These are phyloP conservation scores for Puccinellia tenuiflora DNA, from an alignment of 176 grass and related monocot species.

Conservation along the genomic window DNA sequence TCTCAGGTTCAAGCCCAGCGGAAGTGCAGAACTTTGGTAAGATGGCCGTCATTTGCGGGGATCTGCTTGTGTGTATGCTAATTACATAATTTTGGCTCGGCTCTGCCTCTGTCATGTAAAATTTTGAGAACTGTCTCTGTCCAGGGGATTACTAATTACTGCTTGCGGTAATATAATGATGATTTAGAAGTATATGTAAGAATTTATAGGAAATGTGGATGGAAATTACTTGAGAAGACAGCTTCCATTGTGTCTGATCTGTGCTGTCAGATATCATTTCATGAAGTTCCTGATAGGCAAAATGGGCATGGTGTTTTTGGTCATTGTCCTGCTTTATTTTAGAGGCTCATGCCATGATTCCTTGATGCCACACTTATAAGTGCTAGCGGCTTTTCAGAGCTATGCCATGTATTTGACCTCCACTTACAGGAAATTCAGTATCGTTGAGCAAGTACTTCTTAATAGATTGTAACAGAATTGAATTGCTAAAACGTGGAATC, in stretches of 20 bases:
- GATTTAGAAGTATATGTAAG: background rate
- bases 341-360: background rate
- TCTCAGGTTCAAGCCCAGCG: slow-evolving; percentile 66
- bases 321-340: background rate
- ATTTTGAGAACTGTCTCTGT: background rate
- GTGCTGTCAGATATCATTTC: background rate
- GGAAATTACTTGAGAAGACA: background rate
- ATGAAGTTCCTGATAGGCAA: background rate
- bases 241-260: background rate
- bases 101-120: background rate
- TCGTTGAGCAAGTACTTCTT: background rate
- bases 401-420: background rate
- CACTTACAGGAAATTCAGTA: background rate
- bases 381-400: background rate
- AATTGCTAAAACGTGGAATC: background rate
- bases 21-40: slow-evolving; percentile 91
- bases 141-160: background rate
- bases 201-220: background rate
- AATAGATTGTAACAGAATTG: background rate
- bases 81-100: background rate
- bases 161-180: background rate
- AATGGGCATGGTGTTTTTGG: background rate
- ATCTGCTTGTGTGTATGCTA: background rate
- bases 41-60: background rate
- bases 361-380: background rate